These are phyloP conservation scores for Fusarium napiforme DNA, from an alignment of 2,329 filamentous ascomycete genomes.

Conservation along the genomic window DNA sequence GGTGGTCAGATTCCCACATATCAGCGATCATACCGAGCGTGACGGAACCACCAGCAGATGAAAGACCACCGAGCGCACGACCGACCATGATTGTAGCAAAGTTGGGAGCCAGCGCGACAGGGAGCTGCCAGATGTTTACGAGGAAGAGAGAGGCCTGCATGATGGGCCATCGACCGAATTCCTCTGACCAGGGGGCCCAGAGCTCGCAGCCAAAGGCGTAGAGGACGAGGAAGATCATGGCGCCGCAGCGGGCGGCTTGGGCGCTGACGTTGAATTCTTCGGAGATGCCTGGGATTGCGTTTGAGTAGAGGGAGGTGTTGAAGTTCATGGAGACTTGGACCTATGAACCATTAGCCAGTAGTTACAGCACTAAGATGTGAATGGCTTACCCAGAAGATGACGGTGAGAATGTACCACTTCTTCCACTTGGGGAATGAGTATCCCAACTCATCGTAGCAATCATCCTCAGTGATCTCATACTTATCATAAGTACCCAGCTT, in stretches of 20 bases:
- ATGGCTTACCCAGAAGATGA: conserved; percentile 67
- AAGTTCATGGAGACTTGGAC: conserved; percentile 84
- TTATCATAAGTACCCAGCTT: conserved; percentile 54
- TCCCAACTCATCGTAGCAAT: conserved; percentile 74
- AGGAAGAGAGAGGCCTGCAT: conserved; percentile 78
- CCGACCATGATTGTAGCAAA: conserved; percentile 76
- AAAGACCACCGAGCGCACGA: conserved; percentile 75
- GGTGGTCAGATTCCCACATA: conserved; percentile 75
- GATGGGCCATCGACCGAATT: conserved; percentile 80
- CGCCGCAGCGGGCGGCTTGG: conserved; percentile 77
- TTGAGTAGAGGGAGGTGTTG: conserved; percentile 80
- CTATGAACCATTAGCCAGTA: fast-evolving
- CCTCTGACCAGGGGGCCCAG: conserved; percentile 90
- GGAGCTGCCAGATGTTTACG: conserved; percentile 81
- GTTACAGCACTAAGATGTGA: too few species aligned
- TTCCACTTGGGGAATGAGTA: conserved; percentile 69
- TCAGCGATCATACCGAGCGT: conserved; percentile 81
- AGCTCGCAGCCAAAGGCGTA: conserved; percentile 90
- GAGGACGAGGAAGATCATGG: conserved; percentile 80
- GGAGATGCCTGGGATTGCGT: conserved; percentile 72
- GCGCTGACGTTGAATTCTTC: conserved; percentile 74
- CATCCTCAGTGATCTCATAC: conserved; percentile 62
- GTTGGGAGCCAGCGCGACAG: conserved; percentile 78
- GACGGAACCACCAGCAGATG: conserved; percentile 77
- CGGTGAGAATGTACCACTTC: conserved; percentile 79